phyloP scores from a whole-genome alignment of 345 rosid species.

The Eutrema heterophyllum region DNA sequence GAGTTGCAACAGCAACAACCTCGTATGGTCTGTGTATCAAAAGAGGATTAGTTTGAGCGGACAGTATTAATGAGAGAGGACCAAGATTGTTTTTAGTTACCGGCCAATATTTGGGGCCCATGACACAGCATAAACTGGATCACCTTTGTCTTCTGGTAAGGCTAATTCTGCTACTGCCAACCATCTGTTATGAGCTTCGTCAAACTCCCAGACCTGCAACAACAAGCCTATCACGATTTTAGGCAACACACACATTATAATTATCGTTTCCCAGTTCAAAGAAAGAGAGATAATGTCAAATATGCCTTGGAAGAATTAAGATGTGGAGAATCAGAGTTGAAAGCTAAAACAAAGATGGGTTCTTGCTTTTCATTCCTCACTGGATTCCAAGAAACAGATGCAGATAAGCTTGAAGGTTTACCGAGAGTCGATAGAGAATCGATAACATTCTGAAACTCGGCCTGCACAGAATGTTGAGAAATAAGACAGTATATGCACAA shows the following conservation, averaged over 20 bases:
- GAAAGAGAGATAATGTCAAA: neutral
- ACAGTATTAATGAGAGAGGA: neutral
- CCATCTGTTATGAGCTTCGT: slow-evolving; percentile 89
- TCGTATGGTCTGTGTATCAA: slow-evolving; percentile 69
- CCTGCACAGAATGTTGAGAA: slow-evolving; percentile 35
- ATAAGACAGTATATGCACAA: neutral
- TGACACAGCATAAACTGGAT: slow-evolving; percentile 70
- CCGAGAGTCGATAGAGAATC: slow-evolving; percentile 65
- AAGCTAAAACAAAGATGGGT: slow-evolving; percentile 77
- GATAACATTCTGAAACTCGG: slow-evolving; percentile 83
- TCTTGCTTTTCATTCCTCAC: slow-evolving; percentile 57
- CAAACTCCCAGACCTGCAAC: slow-evolving; percentile 91
- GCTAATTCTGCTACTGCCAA: slow-evolving; percentile 91
- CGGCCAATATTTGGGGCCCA: slow-evolving; percentile 95
- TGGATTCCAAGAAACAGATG: slow-evolving; percentile 88
- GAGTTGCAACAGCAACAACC: slow-evolving; percentile 73
- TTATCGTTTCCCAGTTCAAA: neutral
- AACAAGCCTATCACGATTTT: slow-evolving; percentile 15
- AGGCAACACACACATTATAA: neutral
- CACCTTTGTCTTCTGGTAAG: slow-evolving; percentile 62
- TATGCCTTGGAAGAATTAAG: slow-evolving; percentile 75
- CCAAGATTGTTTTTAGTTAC: slow-evolving; percentile 28
- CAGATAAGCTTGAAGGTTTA: slow-evolving; percentile 57
- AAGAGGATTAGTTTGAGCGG: neutral
- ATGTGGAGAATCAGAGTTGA: slow-evolving; percentile 63